Evolutionary conservation across 768 basidiomycete species (phyloP), one percentile per base, ranked within the genome.

Genomic region (Mycena kentingensis): DNA sequence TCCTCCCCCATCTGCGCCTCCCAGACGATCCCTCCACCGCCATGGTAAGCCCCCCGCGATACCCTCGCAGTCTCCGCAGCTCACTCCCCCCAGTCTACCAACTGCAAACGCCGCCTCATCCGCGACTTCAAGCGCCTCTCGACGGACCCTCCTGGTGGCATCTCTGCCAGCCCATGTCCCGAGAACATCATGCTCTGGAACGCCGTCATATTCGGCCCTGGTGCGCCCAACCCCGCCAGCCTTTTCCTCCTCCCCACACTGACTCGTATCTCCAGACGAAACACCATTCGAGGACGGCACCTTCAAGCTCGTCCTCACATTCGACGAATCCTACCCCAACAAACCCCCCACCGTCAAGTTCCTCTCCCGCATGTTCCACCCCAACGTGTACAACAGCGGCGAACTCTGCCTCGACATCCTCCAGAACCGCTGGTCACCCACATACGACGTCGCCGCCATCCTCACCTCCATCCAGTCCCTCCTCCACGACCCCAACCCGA

Each of bases 111-210:
- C 65, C 91, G 96, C 49, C 89, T 99, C 57, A 96, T 99, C 58
- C 88, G 97, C 52, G 97, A 99, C 73, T 98, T 99, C 75, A 98
- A 97, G 74, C 82, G 93, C 22, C 81, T 99, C 37, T 92, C 93
- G 39, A 87, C 86, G 21, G 97, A 98, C 66, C 95, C 96, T 4
- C 97, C 97, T 0, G 87, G 90, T 47, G 97, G 97, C 5, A 93
- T 99, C 60, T 95, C 93, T 4, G 97, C 96, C 13, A 95, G 93
- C 64, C 96, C 97, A 66, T 94, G 93, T 66, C 87, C 93, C 2
- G 97, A 98, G 68, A 98, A 98, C 69, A 97, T 99, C 70, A 97
- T 98, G 93, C 80, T 98, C 15, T 99, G 97, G 97, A 99, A 99
- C 64, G 97, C 97, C 2, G 97, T 99, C 51, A 99, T 99, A 57